Conservation (phyloP, 202 grass and related monocot species). For the Thinopyrum obtusiflorum region DNA sequence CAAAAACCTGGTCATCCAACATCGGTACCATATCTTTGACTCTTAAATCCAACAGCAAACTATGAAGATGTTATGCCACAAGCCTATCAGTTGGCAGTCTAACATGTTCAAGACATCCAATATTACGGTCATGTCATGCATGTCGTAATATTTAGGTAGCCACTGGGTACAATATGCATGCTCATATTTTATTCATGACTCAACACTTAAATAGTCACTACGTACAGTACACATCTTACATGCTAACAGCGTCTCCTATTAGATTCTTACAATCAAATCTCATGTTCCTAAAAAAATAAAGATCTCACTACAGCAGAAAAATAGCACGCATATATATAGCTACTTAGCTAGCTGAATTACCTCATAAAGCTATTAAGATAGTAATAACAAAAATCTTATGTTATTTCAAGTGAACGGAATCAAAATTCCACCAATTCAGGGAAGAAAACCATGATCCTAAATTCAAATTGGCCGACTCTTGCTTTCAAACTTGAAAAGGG, state of each 20-base stretch:
- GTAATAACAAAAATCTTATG: neutral
- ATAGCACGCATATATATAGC: neutral
- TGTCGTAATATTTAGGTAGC: neutral
- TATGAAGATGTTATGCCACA: neutral
- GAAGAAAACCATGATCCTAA: neutral
- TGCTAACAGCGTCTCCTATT: neutral
- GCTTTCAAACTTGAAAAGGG: conserved; percentile 3
- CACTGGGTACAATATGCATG: neutral
- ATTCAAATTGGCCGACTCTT: neutral
- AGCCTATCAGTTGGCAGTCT: neutral
- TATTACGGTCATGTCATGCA: neutral
- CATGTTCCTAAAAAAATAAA: conserved; percentile 2
- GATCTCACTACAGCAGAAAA: neutral
- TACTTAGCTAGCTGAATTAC: neutral
- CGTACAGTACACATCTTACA: neutral
- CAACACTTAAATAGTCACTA: neutral
- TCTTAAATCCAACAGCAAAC: neutral
- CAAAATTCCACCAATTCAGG: neutral
- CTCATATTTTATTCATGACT: conserved; percentile 5
- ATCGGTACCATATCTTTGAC: neutral
- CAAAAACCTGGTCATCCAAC: neutral
- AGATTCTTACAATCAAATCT: neutral
- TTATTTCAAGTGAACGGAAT: conserved; percentile 14
- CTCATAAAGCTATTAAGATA: neutral
- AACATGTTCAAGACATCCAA: neutral